Evolutionary conservation across 2,329 filamentous ascomycete genomes (phyloP).

Genomic region (Lasiodiplodia gonubiensis): DNA sequence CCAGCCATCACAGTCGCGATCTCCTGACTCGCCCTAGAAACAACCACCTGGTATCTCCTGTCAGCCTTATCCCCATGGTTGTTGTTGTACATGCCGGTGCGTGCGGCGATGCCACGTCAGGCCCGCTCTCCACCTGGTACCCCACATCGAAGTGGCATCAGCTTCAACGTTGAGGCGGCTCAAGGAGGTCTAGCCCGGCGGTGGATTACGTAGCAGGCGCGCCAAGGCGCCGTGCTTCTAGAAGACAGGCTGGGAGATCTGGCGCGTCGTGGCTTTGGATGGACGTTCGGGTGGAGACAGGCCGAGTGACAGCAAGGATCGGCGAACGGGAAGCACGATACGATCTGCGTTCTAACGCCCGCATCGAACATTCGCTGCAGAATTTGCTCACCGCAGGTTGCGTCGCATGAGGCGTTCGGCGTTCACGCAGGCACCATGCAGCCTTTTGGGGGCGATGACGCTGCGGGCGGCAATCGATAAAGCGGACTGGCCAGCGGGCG

Average conservation of each 20-base stretch:
- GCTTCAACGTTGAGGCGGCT: background rate
- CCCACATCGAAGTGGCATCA: constrained; percentile 3
- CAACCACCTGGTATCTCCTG: background rate
- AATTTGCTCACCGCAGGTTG: constrained; percentile 26
- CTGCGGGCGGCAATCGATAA: constrained; percentile 16
- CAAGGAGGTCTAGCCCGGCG: background rate
- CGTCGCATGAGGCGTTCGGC: background rate
- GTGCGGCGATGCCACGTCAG: constrained; percentile 19
- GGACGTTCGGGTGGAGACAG: constrained; percentile 16
- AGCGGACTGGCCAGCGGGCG: constrained; percentile 23
- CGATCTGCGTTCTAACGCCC: constrained; percentile 26
- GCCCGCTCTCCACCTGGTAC: background rate
- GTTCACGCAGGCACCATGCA: background rate
- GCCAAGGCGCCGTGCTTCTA: constrained; percentile 11
- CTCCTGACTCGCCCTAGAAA: background rate
- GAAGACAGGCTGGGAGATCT: constrained; percentile 16
- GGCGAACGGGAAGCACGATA: constrained; percentile 14
- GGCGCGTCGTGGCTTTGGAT: constrained; percentile 5
- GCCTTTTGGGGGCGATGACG: background rate
- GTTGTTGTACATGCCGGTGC: constrained; percentile 1
- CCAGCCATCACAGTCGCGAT: background rate
- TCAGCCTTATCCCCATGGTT: background rate
- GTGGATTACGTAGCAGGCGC: background rate
- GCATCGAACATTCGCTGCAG: constrained; percentile 25
- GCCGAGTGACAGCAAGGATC: constrained; percentile 12